Percentiles rank a stretch among this genome's conserved stretches.
Evolutionary conservation across 1,139 yeast species (phyloP).

Genomic region (Taphrina betulina): DNA sequence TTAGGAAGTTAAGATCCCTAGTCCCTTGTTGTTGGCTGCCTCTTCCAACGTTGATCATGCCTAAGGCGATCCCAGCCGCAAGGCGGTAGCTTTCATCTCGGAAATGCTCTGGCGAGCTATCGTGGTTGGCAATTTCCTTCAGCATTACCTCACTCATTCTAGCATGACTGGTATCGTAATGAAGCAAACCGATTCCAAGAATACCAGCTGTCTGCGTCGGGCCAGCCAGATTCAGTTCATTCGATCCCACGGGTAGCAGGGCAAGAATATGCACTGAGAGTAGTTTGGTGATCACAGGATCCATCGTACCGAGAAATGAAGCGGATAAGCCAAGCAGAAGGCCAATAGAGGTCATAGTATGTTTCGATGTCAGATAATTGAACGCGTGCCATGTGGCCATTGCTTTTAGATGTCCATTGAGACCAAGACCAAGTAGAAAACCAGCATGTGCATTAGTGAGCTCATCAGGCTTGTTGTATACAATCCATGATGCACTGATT

Average conservation of each 20-base stretch:
- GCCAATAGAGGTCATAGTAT: conserved; percentile 80
- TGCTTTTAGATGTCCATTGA: conserved; percentile 79
- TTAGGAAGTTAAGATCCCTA: conserved; percentile 70
- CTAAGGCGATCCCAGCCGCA: conserved; percentile 86
- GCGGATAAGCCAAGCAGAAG: conserved; percentile 90
- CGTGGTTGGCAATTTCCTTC: conserved; percentile 57
- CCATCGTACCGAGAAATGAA: conserved; percentile 78
- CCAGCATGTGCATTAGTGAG: conserved; percentile 89
- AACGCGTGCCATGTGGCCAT: conserved; percentile 97
- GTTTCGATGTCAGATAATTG: conserved; percentile 88
- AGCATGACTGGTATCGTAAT: conserved; percentile 74
- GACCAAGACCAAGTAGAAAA: conserved; percentile 83
- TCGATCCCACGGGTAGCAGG: conserved; percentile 83
- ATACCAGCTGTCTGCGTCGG: conserved; percentile 90
- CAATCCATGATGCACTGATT: conserved; percentile 88
- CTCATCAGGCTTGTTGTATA: conserved; percentile 73
- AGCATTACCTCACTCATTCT: conserved; percentile 81
- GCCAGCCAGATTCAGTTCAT: conserved; percentile 78
- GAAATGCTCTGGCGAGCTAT: conserved; percentile 14
- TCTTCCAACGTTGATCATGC: conserved; percentile 79
- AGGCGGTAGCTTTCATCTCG: conserved; percentile 80
- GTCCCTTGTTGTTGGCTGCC: conserved; percentile 65
- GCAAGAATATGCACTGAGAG: conserved; percentile 93
- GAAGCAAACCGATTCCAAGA: conserved; percentile 83
- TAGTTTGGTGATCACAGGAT: conserved; percentile 82